These are phyloP conservation scores for Cercophora sp. DNA, from an alignment of 495 filamentous ascomycete genomes.

Conservation along the genomic window DNA sequence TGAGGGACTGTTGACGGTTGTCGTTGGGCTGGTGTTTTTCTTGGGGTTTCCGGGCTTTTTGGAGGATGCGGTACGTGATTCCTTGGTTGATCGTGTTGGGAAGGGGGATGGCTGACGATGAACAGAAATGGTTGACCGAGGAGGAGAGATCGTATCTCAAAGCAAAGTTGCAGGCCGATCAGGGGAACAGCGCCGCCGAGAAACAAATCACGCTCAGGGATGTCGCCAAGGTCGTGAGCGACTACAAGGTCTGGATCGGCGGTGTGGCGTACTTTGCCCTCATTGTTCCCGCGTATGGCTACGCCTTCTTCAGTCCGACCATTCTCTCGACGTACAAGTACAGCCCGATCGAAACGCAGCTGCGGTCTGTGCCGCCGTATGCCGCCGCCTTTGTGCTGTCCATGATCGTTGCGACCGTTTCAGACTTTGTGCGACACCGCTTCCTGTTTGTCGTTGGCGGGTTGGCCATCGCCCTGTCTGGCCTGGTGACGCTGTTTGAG, in stretches of 20 bases:
- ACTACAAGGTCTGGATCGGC: slow-evolving; percentile 66
- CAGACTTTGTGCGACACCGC: slow-evolving; percentile 68
- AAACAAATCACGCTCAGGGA: slow-evolving; percentile 60
- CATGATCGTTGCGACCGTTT: slow-evolving; percentile 64
- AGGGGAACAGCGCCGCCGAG: slow-evolving; percentile 68
- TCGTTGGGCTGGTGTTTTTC: slow-evolving; percentile 69
- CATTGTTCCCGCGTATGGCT: slow-evolving; percentile 80
- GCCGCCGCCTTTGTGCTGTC: slow-evolving; percentile 72
- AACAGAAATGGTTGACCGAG: slow-evolving; percentile 62
- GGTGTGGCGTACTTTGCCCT: slow-evolving; percentile 89
- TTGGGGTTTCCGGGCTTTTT: slow-evolving; percentile 76
- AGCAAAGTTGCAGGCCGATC: slow-evolving; percentile 70
- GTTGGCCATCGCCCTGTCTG: slow-evolving; percentile 60
- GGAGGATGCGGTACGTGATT: slow-evolving; percentile 29
- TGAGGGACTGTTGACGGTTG: slow-evolving; percentile 70
- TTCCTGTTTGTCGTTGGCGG: slow-evolving; percentile 67
- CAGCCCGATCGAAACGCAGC: slow-evolving; percentile 66
- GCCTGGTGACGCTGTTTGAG: slow-evolving; percentile 67
- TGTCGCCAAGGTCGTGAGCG: slow-evolving; percentile 67
- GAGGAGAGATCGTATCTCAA: slow-evolving; percentile 74
- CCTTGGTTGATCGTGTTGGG: too few relatives aligned
- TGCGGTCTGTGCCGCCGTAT: slow-evolving; percentile 83
- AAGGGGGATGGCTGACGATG: too few relatives aligned
- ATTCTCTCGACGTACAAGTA: slow-evolving; percentile 70
- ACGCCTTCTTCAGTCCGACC: slow-evolving; percentile 66